These are phyloP conservation scores for Wickerhamiella galacta DNA, from an alignment of 805 yeast genomes.

Conservation along the genomic window DNA sequence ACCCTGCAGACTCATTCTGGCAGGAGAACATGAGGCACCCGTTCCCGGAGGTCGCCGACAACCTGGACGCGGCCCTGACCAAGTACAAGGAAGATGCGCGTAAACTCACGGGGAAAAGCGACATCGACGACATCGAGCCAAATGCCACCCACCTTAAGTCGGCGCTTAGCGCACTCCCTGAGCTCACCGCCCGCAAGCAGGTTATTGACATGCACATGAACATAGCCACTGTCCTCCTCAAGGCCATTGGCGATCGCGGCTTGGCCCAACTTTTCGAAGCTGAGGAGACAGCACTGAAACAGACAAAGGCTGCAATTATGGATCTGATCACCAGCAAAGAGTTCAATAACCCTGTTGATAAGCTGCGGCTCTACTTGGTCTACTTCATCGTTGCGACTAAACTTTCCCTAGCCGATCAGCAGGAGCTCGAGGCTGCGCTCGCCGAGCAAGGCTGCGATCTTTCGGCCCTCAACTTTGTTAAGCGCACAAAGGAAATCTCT, in stretches of 20 bases:
- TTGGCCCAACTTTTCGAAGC: constrained; percentile 86
- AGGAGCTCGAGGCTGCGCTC: constrained; percentile 50
- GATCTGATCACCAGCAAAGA: constrained; percentile 36
- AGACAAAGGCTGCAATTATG: constrained; percentile 39
- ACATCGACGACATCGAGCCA: constrained; percentile 51
- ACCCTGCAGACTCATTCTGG: constrained; percentile 93
- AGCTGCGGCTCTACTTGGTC: constrained; percentile 78
- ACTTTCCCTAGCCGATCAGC: constrained; percentile 32
- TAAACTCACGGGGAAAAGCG: constrained; percentile 59
- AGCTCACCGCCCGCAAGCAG: constrained; percentile 70
- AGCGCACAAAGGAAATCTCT: constrained; percentile 63
- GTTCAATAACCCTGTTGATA: constrained; percentile 45
- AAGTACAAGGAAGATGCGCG: constrained; percentile 76
- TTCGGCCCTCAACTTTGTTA: constrained; percentile 52
- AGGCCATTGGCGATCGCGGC: constrained; percentile 70
- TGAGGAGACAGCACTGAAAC: constrained; percentile 54
- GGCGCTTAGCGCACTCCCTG: constrained; percentile 86
- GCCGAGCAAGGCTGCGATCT: constrained; percentile 38
- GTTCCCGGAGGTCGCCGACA: constrained; percentile 98
- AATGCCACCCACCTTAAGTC: constrained; percentile 29
- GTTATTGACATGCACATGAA: constrained; percentile 95
- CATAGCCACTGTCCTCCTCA: constrained; percentile 67
- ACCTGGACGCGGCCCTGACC: constrained; percentile 70
- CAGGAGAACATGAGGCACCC: constrained; percentile 65
- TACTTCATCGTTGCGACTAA: constrained; percentile 32